Base-by-base conservation (phyloP, 2,329 filamentous ascomycete genomes). In the Ceratocystis ficicola region DNA sequence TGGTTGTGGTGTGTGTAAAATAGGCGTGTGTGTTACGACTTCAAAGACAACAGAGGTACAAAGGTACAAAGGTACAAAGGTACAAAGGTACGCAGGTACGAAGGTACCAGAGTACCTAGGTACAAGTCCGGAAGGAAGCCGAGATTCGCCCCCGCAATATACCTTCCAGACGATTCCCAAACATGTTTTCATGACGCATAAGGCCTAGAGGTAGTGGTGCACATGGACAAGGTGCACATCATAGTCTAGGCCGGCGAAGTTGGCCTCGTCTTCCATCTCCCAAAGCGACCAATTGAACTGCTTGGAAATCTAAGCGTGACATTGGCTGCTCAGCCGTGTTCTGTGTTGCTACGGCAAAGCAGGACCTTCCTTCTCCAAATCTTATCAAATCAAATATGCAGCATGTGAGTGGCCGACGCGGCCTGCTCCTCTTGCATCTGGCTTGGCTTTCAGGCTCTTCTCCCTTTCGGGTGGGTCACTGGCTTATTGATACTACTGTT, bases 71-170 rank as follows among this genome's bases (percentile, higher is more conserved):
- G 17, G 52, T 28, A 17, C 44, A 15, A 5, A 20, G 44, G 44
- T 17, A 20, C 20, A 20, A 48, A 20, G 44, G 20, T 17, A 20
- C 20, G n/a, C 5, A 30, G 22, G 10, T 20, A 57, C 22, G 4
- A 15, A 15, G 12, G 28, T 17, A 64, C 25, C 2, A 25, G n/a
- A 5, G 52, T 30, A 64, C 25, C 2, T 28, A 50, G 25, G 44
- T 22, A 65, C 44, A 7, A 50, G 10, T 59, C 55, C 65, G 62
- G 65, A 60, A 67, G 46, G 36, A 44, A 64, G 50, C 65, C 65
- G 65, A 64, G 59, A 44, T 48, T 64, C 25, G 55, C 65, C 65
- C 44, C 62, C 30, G 17, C 30, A 66, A 61, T 48, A 59, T 65
- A 20, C 30, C 50, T 57, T 65, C 50, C 41, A 65, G 55, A 55